phyloP scores from a whole-genome alignment of 1,139 yeast genomes.

The Candida sojae region DNA sequence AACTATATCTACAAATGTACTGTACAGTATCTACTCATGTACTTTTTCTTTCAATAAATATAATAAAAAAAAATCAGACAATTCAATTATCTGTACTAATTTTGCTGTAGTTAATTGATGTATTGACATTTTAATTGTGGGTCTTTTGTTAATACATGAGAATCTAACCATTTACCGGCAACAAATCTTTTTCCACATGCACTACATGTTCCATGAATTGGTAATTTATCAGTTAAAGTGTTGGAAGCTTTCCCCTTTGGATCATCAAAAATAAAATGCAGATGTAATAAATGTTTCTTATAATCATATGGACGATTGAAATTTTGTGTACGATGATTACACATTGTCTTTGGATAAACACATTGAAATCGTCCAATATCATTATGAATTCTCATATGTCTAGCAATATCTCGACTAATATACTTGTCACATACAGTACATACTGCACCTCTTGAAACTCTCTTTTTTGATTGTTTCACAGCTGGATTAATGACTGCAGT shows the following conservation, averaged over 20 bases:
- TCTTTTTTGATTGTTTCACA: conserved; percentile 21
- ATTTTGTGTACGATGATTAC: conserved; percentile 47
- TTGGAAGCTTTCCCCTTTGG: conserved; percentile 44
- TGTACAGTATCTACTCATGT: too few species aligned
- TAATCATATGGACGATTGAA: conserved; percentile 52
- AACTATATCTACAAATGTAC: not conserved
- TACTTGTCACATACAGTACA: conserved; percentile 45
- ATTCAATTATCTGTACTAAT: not conserved
- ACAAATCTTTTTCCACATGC: conserved; percentile 38
- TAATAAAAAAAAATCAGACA: not conserved
- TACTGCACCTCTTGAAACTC: conserved; percentile 39
- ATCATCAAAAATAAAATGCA: conserved; percentile 48
- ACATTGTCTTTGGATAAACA: conserved; percentile 42
- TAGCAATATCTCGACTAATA: conserved; percentile 45
- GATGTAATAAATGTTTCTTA: conserved; percentile 47
- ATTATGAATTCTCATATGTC: conserved; percentile 50
- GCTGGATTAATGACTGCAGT: too few species aligned
- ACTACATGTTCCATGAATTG: conserved; percentile 38
- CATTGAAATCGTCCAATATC: conserved; percentile 50
- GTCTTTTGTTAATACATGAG: conserved; percentile 38
- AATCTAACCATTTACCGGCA: conserved; percentile 45
- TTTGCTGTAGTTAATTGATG: conserved; percentile 8
- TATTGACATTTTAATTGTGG: conserved; percentile 22
- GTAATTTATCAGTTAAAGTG: conserved; percentile 46
- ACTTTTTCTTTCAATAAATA: not conserved